Evolutionary conservation across 139 green algal species (phyloP), one percentile per base, ranked within the genome.

Genomic region (Chlorella sp.): DNA sequence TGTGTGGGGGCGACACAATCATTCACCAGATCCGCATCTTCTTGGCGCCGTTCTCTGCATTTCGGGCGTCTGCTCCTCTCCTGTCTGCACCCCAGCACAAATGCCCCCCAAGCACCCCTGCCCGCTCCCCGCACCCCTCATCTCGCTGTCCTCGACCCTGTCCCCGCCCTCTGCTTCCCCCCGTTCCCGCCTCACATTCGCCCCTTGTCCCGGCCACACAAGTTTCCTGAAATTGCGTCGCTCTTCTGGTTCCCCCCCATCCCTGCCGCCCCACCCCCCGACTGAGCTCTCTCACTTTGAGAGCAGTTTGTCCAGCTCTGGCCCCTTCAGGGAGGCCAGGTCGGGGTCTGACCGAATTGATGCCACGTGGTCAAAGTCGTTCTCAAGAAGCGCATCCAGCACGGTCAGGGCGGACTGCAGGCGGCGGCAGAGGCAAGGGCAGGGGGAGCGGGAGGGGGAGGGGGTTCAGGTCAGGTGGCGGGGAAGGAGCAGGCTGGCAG

Each of bases 351-450:
- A 87, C 0, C 83, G 71, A 18, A 97, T 87, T 22, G 91, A 91
- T 2, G 61, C 26, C 61, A 84, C 89, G 40, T 93, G 88, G 28
- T 90, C 76, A 85, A 94, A 92, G 19, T 91, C 90, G 78, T 90
- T 93, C 26, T 95, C 94, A 64, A 96, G 76, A 77, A 93, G 86
- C 0, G 95, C 92, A n/a, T 96, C 93, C 75, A 97, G 76, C 90
- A 94, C 96, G 0, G 95, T 96, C 28, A 96, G 88, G 16, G 91
- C 92, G 0, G 85, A 77, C 24, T 87, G 87, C 61, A 53, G 85
- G 40, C 12, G 40, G 5, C 22, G 11, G 32, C 1, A n/a, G 26
- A 30, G 80, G 80, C 28, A 14, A 68, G 18, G 80, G 39, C 32
- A 28, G 81, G 32, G 5, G 36, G 77, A 57, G 48, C 9, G 48